Conservation (phyloP, 1,284 basidiomycete genomes). For the Limonomyces culmigenus region DNA sequence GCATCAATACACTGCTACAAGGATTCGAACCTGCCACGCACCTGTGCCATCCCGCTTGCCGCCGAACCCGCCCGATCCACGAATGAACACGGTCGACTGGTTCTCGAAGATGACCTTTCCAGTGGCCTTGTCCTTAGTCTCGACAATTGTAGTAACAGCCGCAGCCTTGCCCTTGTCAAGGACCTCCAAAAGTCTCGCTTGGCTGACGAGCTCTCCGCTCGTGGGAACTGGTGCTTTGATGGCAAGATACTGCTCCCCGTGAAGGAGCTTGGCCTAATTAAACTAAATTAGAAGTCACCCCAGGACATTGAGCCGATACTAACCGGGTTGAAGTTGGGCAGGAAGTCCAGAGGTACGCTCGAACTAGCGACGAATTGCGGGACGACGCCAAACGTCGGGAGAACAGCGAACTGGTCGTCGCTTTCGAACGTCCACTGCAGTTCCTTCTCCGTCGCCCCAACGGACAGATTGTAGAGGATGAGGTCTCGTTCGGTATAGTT, state of each 20-base stretch:
- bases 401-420: conserved; percentile 69
- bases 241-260: conserved; percentile 91
- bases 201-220: conserved; percentile 67
- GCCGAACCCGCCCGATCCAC: conserved; percentile 90
- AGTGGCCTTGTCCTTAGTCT: conserved; percentile 65
- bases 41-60: conserved; percentile 78
- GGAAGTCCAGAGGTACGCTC: conserved; percentile 58
- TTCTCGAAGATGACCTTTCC: conserved; percentile 85
- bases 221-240: conserved; percentile 85
- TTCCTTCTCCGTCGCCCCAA: conserved; percentile 91
- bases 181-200: conserved; percentile 62
- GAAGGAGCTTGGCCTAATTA: conserved; percentile 77
- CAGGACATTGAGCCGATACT: conserved; percentile 10
- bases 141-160: conserved; percentile 63
- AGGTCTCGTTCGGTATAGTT: conserved; percentile 81
- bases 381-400: conserved; percentile 93
- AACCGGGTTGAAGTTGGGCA: conserved; percentile 91
- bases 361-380: conserved; percentile 75
- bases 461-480: conserved; percentile 89
- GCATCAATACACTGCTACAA: conserved; percentile 1
- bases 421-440: conserved; percentile 88
- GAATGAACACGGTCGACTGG: conserved; percentile 85
- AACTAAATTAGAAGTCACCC: background rate
- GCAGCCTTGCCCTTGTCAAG: conserved; percentile 83
- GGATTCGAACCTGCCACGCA: conserved; percentile 15